phyloP scores from a whole-genome alignment of 352 stramenopile species.

The Globisporangium okanoganense region DNA sequence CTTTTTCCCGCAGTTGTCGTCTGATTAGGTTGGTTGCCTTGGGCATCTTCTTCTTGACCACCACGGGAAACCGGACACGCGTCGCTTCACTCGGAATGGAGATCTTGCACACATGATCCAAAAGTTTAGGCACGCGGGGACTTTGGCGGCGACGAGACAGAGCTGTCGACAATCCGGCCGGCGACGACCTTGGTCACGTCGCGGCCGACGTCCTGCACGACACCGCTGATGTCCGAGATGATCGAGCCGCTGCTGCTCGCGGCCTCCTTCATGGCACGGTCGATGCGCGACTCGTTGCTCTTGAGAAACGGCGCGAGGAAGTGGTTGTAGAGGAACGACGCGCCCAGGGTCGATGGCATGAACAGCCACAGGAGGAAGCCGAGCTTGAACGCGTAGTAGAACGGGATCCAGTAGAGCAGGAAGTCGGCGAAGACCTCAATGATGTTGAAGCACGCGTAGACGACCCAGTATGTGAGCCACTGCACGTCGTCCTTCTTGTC shows the following conservation, averaged over 20 bases:
- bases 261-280: conserved; percentile 82
- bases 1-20: neutral
- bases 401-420: conserved; percentile 97
- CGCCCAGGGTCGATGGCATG: conserved; percentile 94
- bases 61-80: neutral
- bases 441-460: conserved; percentile 97
- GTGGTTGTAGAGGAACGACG: conserved; percentile 94
- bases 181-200: conserved; percentile 77
- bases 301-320: conserved; percentile 90
- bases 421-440: conserved; percentile 96
- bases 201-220: conserved; percentile 70
- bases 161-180: conserved; percentile 68
- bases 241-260: conserved; percentile 69
- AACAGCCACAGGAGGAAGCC: conserved; percentile 97
- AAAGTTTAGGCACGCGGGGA: conserved; percentile 13
- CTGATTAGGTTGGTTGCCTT: too few relatives aligned
- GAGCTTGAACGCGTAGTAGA: conserved; percentile 98
- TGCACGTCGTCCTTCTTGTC: conserved; percentile 83
- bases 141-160: conserved; percentile 21
- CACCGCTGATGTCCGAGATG: conserved; percentile 73
- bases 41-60: too few relatives aligned
- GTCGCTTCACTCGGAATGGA: neutral
- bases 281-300: conserved; percentile 76
- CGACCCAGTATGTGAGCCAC: conserved; percentile 97
- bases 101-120: conserved; percentile 7